Evolutionary conservation across 805 yeast genomes (phyloP), one percentile per base, ranked within the genome.

Genomic region (Yamadazyma paraphyllophila): DNA sequence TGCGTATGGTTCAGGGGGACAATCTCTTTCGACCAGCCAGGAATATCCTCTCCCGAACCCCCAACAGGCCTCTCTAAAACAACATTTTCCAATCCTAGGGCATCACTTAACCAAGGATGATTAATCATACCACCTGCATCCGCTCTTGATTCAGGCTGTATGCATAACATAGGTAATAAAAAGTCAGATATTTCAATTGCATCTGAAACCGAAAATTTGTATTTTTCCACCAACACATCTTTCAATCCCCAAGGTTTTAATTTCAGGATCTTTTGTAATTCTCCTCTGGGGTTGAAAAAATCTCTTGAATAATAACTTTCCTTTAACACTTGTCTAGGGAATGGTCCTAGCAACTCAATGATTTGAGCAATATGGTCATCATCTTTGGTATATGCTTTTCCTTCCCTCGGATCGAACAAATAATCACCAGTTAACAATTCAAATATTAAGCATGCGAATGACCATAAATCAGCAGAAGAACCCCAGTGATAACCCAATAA

Each of bases 351-450:
- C 13, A 88, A 71, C 63, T 92, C 98, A 30, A 94, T 82, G 11
- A 94, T 88, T 63, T 94, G 98, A 0, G 98, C 98, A 56, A 94
- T 76, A 63, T 94, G 99, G 63, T 94, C 99, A 60, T 92, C 97
- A 63, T 91, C 96, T 59, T 91, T 91, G 40, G 83, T 63, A 66
- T 88, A 92, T 4, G 85, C 72, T 45, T 78, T 80, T 1, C 91
- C 90, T 50, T 80, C 80, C 43, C 82, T 79, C 4, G 99, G 99
- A 62, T 92, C 97, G 63, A 92, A 94, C 41, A 94, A 65, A 58
- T 91, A 91, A 65, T 92, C 98, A 2, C 98, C 98, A 0, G 99
- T 92, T 36, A 92, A 65, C 17, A 94, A 73, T 68, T 94, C 99
- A 66, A 94, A 94, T 1, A 87, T 73, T 57, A 94, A 67, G 67